A percentile compares a stretch with the other conserved stretches of the same genome.
These are phyloP conservation scores for Rhododendron mucronatum DNA, from an alignment of 148 eudicot genomes.

Conservation along the genomic window DNA sequence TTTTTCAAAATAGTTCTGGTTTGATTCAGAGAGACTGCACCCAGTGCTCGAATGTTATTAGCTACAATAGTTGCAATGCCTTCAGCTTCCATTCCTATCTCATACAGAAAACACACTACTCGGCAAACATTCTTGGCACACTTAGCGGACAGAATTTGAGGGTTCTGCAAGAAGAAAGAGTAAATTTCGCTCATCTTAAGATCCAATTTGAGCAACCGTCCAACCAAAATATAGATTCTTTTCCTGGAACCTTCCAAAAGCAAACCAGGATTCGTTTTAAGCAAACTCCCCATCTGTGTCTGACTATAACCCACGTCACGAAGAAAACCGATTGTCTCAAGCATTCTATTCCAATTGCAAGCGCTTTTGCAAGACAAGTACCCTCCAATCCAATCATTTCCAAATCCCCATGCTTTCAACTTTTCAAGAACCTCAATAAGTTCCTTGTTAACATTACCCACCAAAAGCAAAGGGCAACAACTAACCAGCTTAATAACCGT, in stretches of 20 bases:
- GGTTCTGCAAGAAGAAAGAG: slow-evolving; percentile 28
- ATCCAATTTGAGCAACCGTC: slow-evolving; percentile 42
- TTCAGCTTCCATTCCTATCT: slow-evolving; percentile 36
- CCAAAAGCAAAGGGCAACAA: slow-evolving; percentile 40
- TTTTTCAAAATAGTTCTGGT: slow-evolving; percentile 37
- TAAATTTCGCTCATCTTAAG: slow-evolving; percentile 33
- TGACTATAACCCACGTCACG: slow-evolving; percentile 38
- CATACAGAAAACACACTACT: slow-evolving; percentile 38
- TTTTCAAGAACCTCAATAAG: slow-evolving; percentile 29
- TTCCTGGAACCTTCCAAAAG: slow-evolving; percentile 47
- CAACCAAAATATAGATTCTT: slow-evolving; percentile 30
- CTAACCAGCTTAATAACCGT: slow-evolving; percentile 40
- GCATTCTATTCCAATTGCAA: slow-evolving; percentile 41
- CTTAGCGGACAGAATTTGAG: slow-evolving; percentile 38
- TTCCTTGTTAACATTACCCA: slow-evolving; percentile 24
- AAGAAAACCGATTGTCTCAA: slow-evolving; percentile 36
- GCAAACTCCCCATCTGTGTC: slow-evolving; percentile 27
- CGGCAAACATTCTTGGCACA: slow-evolving; percentile 31
- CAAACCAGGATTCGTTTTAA: slow-evolving; percentile 25
- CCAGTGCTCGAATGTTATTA: slow-evolving; percentile 25
- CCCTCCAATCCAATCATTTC: slow-evolving; percentile 38
- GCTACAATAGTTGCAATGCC: slow-evolving; percentile 32
- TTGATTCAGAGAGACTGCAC: slow-evolving; percentile 29
- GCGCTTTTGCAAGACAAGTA: slow-evolving; percentile 26
- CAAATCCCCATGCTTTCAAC: slow-evolving; percentile 37